These are phyloP conservation scores for Linnemannia schmuckeri DNA, from an alignment of 192 early-diverging fungal genomes.

Conservation along the genomic window DNA sequence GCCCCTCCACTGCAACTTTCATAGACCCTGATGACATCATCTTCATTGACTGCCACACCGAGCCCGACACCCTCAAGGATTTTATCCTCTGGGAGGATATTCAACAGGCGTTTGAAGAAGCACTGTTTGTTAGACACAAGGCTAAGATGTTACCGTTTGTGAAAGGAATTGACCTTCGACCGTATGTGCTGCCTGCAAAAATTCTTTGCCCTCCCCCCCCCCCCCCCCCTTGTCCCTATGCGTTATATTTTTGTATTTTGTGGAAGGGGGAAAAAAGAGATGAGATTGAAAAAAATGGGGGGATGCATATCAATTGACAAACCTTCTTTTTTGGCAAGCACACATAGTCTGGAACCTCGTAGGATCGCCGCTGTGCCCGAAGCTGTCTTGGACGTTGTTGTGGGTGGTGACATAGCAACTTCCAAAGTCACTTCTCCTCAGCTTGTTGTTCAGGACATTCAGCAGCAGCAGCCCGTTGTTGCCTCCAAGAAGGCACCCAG, in stretches of 20 bases:
- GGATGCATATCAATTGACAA: too few relatives aligned
- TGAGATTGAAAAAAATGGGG: too few relatives aligned
- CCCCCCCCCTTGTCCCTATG: too few relatives aligned
- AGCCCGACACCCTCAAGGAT: neutral
- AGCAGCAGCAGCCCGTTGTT: too few relatives aligned
- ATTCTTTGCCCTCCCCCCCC: too few relatives aligned
- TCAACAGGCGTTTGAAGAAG: neutral
- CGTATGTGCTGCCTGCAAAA: slow-evolving; percentile 9
- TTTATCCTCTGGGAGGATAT: slow-evolving; percentile 23
- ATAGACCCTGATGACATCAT: neutral
- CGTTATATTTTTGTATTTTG: too few relatives aligned
- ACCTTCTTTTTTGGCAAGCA: neutral
- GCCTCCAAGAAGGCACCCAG: too few relatives aligned
- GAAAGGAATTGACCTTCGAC: slow-evolving; percentile 6
- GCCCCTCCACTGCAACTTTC: neutral
- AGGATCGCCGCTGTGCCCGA: neutral
- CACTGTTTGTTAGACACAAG: neutral
- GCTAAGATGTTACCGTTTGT: slow-evolving; percentile 1
- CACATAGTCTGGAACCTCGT: neutral
- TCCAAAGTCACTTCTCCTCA: too few relatives aligned
- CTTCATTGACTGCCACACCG: neutral
- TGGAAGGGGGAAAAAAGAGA: too few relatives aligned
- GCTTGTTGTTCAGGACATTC: too few relatives aligned
- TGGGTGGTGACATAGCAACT: neutral
- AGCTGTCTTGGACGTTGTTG: neutral